Base-by-base conservation (phyloP, 2,329 filamentous ascomycete genomes). In the Amylocarpus encephaloides region DNA sequence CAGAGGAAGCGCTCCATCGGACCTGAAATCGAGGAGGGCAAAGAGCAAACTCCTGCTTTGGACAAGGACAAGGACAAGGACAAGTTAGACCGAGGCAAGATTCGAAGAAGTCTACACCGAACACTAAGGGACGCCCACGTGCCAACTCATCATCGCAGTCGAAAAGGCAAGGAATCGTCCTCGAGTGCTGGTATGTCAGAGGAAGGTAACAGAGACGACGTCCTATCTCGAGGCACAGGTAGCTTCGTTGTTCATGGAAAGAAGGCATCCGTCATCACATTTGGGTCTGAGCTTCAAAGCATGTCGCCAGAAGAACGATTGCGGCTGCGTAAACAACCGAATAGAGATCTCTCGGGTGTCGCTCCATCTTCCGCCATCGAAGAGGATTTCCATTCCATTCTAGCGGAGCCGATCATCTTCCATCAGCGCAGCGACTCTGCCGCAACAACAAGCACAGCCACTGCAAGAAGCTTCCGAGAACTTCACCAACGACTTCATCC, bases 221-320 rank as follows among this genome's bases (percentile, higher is more conserved):
- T 86, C 10, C 75, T 98, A 11, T 75, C 86, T 6, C 82, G 93
- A 43, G 85, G 86, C 11, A 82, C 87, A 11, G 89, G 89, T 5
- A 95, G 88, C 61, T 98, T 98, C 67, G 95, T 93, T 3, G 84
- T 98, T 3, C 93, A 98, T 64, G 92, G 93, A 53, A 98, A 97
- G 73, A 97, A 98, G 69, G 93, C 93, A 2, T 95, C 90, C 1
- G 88, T 98, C 49, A 88, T 98, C 59, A 94, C 88, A n/a, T 94
- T 98, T 65, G 90, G 91, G 7, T 83, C 84, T n/a, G 92, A 95
- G 60, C 83, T 95, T 72, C 85, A 92, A 62, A 85, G 79, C 52
- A 80, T 91, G 69, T 78, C 84, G 1, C 77, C 82, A 0, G 87
- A 92, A 53, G 86, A 91, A 62, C 81, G 84, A 34, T 70, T 88